These are phyloP conservation scores for Pisolithus microcarpus DNA, from an alignment of 768 basidiomycete genomes.

Conservation along the genomic window DNA sequence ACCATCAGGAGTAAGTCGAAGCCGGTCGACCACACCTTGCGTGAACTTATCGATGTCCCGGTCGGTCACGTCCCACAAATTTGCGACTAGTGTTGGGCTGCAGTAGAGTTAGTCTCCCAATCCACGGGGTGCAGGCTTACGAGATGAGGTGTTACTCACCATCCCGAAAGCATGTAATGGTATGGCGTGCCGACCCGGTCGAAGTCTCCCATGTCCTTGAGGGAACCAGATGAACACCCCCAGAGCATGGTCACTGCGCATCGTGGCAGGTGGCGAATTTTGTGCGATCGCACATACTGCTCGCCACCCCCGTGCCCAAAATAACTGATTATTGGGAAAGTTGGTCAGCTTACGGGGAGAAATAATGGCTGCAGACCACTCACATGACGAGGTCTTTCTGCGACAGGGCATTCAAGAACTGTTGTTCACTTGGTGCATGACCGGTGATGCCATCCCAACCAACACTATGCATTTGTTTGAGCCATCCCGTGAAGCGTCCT, in stretches of 20 bases:
- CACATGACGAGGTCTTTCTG: constrained; percentile 85
- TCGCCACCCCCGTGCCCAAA: constrained; percentile 97
- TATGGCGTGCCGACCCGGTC: constrained; percentile 88
- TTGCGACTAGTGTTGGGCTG: constrained; percentile 89
- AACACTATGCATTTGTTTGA: constrained; percentile 55
- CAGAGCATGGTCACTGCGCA: constrained; percentile 96
- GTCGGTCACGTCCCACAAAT: constrained; percentile 98
- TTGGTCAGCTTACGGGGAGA: neutral
- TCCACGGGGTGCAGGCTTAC: constrained; percentile 1
- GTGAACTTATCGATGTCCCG: constrained; percentile 94
- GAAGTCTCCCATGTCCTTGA: constrained; percentile 90
- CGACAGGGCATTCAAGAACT: constrained; percentile 66
- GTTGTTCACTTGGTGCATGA: constrained; percentile 71
- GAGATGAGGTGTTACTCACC: constrained; percentile 53
- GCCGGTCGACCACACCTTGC: constrained; percentile 69
- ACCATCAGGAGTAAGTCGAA: constrained; percentile 41
- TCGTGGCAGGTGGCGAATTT: constrained; percentile 68
- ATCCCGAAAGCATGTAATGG: constrained; percentile 95
- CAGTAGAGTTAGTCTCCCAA: constrained; percentile 1
- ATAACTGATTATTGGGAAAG: constrained; percentile 49
- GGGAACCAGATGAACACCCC: constrained; percentile 92
- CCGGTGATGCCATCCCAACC: constrained; percentile 87
- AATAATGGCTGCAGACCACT: constrained; percentile 27
- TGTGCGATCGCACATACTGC: constrained; percentile 86
- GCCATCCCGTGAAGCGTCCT: constrained; percentile 73